Base-by-base conservation (phyloP, 805 yeast genomes). In the Candida dajiaensis region DNA sequence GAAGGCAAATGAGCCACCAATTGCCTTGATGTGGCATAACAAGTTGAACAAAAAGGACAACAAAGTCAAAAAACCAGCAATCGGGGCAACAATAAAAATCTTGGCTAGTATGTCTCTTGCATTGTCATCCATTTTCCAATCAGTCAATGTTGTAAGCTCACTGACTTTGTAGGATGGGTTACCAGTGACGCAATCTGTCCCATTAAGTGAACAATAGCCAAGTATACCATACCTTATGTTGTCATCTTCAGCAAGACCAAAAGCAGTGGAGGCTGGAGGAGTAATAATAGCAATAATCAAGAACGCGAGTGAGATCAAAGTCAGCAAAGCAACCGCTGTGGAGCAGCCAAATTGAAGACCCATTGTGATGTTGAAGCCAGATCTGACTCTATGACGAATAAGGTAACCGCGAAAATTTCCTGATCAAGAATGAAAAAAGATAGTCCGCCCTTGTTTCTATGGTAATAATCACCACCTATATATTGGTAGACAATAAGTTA, bases 41-140 rank as follows among this genome's bases (percentile, higher is more conserved):
- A 70, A 36, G 10, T 69, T 68, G 26, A 72, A 53, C 3, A 75
- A 9, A 23, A 72, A 54, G 1, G 78, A 61, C 12, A 78, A 40
- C 38, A 85, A 71, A 12, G 79, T 77, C 39, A 85, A 56, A 6
- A 83, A 86, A 12, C 82, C 81, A 20, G 89, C 82, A 26, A 85
- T 69, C 1, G 94, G 94, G 12, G 76, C 70, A 28, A 82, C 68
- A 25, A 86, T 71, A 40, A 85, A 66, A 20, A 78, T 68, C 50
- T 77, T 71, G 2, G 79, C 77, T 43, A 86, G 63, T 1, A 71
- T 68, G 47, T 73, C 69, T 58, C 92, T 70, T 1, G 78, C 71
- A 31, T 50, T 50, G 12, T 55, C 49, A 38, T 65, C 65, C 65
- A 82, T 64, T 36, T 68, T 58, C 87, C 89, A 83, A 53, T 69